Conservation (phyloP, 225 moss, liverwort and hornwort species). For the Pseudoscleropodium purum region DNA sequence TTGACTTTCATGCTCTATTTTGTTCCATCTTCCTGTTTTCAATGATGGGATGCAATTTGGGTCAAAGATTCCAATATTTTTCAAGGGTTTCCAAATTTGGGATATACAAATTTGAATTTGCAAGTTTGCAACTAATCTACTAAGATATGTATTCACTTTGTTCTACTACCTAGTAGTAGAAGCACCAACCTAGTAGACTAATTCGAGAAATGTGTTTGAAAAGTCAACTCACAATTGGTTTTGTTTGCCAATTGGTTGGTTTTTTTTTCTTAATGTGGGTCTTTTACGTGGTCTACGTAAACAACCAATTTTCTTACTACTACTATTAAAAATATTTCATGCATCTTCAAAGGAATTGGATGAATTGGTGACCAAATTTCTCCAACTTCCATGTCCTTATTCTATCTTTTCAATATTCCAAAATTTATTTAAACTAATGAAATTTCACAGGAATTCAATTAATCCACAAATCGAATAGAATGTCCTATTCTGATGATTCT, state of each 20-base stretch:
- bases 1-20: neutral
- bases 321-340: too few relatives aligned
- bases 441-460: rapidly evolving
- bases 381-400: too few relatives aligned
- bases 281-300: too few relatives aligned
- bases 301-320: too few relatives aligned
- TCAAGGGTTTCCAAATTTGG: rapidly evolving
- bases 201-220: rapidly evolving
- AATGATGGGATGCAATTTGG: neutral
- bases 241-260: rapidly evolving
- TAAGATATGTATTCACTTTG: neutral
- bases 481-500: too few relatives aligned
- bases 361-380: too few relatives aligned
- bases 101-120: neutral
- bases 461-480: neutral
- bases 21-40: rapidly evolving
- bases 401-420: neutral
- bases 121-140: neutral
- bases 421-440: neutral
- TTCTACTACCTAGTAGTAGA: rapidly evolving
- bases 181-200: rapidly evolving
- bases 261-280: too few relatives aligned
- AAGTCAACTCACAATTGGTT: neutral
- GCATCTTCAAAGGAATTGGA: too few relatives aligned
- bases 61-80: neutral